Base-by-base conservation (phyloP, 2,329 filamentous ascomycete genomes). In the Chaetomium globosum region DNA sequence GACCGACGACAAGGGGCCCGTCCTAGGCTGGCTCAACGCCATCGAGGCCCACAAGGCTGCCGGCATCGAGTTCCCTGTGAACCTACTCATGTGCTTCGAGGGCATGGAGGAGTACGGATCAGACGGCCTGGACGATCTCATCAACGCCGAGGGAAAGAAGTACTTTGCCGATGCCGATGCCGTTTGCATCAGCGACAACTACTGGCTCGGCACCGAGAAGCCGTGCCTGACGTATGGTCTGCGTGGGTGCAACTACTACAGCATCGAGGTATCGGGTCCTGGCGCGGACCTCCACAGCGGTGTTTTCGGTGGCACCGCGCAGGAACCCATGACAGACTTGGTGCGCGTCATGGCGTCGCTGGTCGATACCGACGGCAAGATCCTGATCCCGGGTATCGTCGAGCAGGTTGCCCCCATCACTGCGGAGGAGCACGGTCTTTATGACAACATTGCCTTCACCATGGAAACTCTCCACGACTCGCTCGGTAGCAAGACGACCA, bases 81-180 rank as follows among this genome's bases (percentile, higher is more conserved):
- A 99, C 81, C 84, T 99, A 71, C 87, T 99, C 70, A 98, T 97
- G 92, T 99, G 95, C 83, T 98, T 99, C 73, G 95, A 99, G 83
- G 95, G 95, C 57, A 99, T 99, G 95, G 95, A 99, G 81, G 95
- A 99, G 82, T 97, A 96, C 77, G 95, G 95, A 59, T 97, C 93
- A 0, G 94, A 98, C 77, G 95, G 95, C 46, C 85, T 99, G 63
- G 95, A 99, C 75, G 94, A 97, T 72, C 90, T 98, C 71, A 97
- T 99, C 79, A 85, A 90, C 71, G 89, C 86, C 55, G 95, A 99
- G 81, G 93, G 90, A 71, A 92, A 96, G 81, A 90, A 91, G 73
- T 98, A 89, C 83, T 99, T 99, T 82, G 92, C 92, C 74, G 94
- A 97, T 73, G 88, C 93, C 43, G 95, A 99, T 71, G 95, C 93